phyloP scores from a whole-genome alignment of 345 rosid species.

The Eucalyptus lansdowneana region DNA sequence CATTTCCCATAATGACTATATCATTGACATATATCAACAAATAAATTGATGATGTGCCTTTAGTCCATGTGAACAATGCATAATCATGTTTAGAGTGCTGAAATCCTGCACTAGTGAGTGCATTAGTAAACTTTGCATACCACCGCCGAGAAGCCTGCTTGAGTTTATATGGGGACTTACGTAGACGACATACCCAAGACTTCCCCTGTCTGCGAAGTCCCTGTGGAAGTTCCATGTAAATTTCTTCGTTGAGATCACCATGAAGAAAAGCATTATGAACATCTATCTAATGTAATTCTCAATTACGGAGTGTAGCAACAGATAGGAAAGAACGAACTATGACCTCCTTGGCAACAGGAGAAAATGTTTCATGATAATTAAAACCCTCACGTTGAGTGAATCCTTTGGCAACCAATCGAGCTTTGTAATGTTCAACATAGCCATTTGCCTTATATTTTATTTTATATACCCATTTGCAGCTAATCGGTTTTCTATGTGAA shows the following conservation, averaged over 20 bases:
- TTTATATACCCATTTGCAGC: background rate
- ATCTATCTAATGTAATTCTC: too few species aligned
- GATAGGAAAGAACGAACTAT: background rate
- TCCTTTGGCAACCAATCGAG: background rate
- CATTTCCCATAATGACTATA: background rate
- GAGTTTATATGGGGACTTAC: too few species aligned
- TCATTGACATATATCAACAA: background rate
- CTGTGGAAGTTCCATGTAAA: background rate
- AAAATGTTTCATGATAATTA: too few species aligned
- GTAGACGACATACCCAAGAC: background rate
- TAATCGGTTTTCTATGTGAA: background rate
- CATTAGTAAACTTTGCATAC: background rate
- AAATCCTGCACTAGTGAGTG: background rate
- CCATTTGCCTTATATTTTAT: background rate
- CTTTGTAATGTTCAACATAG: background rate
- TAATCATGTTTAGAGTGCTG: background rate
- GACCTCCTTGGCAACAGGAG: background rate
- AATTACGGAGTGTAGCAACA: fast-evolving
- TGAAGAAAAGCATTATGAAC: background rate
- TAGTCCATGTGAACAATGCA: background rate
- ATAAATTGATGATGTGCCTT: background rate
- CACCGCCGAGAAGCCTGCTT: fast-evolving
- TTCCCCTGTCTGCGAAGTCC: fast-evolving
- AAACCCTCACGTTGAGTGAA: fast-evolving
- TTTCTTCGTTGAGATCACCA: background rate